These are phyloP conservation scores for Hibiscus mutabilis DNA, from an alignment of 345 rosid species.

Conservation along the genomic window DNA sequence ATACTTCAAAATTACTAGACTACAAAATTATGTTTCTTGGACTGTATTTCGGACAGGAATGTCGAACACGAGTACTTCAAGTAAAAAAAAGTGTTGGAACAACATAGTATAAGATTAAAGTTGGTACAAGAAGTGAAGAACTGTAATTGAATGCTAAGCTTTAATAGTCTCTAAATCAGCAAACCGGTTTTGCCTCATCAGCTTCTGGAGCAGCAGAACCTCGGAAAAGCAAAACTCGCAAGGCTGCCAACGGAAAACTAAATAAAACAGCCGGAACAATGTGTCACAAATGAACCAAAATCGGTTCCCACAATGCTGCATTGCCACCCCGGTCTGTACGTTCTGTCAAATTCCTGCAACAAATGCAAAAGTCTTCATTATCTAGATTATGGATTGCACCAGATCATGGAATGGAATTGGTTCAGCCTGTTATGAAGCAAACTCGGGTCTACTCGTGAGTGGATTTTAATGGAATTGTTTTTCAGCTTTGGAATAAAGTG, in stretches of 20 bases:
- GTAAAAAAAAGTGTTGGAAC: no score
- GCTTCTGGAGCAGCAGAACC: conserved; percentile 36
- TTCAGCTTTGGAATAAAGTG: not conserved
- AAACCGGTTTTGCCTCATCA: conserved; percentile 1
- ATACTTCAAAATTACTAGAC: no score
- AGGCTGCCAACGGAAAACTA: conserved; percentile 52
- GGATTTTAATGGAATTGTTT: not conserved
- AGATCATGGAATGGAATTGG: not conserved
- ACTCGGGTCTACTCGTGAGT: not conserved
- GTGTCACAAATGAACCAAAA: conserved; percentile 67
- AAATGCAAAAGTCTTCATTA: not conserved
- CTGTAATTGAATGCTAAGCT: not conserved
- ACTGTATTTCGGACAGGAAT: no score
- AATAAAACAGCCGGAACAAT: conserved; percentile 50
- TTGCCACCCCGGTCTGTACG: conserved; percentile 51
- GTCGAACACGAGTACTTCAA: no score
- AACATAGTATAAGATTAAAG: no score
- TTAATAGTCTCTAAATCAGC: not conserved
- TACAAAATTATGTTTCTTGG: no score
- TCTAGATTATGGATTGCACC: not conserved
- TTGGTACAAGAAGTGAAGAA: no score
- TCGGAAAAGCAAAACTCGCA: conserved; percentile 50
- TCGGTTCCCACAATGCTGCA: conserved; percentile 57
- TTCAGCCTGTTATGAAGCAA: no score
- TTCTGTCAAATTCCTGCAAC: conserved; percentile 52